Evolutionary conservation across 495 filamentous ascomycete genomes (phyloP), one percentile per base, ranked within the genome.

Genomic region (Podospora bellae-mahoneyi): DNA sequence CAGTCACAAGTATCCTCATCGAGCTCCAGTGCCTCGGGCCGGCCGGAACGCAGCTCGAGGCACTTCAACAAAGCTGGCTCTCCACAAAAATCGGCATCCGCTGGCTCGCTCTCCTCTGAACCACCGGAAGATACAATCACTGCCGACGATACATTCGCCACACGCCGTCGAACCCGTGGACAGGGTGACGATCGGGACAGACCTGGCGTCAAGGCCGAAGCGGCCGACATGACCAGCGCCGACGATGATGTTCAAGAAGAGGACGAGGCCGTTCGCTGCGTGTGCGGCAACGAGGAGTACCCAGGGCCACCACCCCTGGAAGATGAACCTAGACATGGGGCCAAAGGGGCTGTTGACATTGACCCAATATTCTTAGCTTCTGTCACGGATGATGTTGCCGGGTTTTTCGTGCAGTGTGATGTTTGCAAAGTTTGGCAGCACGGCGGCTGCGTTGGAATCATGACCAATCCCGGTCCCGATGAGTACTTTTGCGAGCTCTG

Each of bases 401-500:
- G 94, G 18, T 90, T 98, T 78, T 99, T 97, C 77, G 94, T 99
- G 68, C 95, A 98, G 82, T 99, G 95, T 86, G 95, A 99, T 78
- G 83, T 87, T 61, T 99, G 95, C 81, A 96, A 97, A 77, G 95
- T 97, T 65, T 99, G 95, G 95, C 95, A 99, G 75, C 95, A 99
- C 74, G 96, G 95, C 75, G 93, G 92, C 66, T 99, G 95, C 79
- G 96, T 99, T 62, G 95, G 95, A 53, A 97, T 99, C 71, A 93
- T 93, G 84, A 92, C 96, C 69, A 92, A 94, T 77, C 89, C 89
- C 76, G 94, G 90, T 75, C 96, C 94, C 39, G 94, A 98, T 59
- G 92, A 97, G 80, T 99, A 99, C 83, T 98, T 92, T 76, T 99
- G 95, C 79, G 95, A 99, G 81, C 84, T 91, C 78, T 99, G 95